Evolutionary conservation across 1,139 yeast genomes (phyloP).

Genomic region (Candida sojae): DNA sequence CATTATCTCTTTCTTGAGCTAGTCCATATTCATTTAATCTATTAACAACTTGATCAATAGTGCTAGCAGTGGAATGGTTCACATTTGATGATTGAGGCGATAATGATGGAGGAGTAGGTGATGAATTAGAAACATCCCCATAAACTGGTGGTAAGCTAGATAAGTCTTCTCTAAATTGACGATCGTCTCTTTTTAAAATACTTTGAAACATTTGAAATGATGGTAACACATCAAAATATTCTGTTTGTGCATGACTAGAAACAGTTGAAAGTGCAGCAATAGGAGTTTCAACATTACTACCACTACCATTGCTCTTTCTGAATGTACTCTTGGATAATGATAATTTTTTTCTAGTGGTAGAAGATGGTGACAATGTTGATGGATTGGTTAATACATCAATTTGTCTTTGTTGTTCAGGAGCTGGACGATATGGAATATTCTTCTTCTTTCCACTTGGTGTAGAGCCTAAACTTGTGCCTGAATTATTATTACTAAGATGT

Average conservation of each 20-base stretch:
- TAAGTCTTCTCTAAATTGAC: slow-evolving; percentile 42
- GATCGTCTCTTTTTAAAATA: slow-evolving; percentile 49
- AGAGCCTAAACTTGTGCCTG: neutral
- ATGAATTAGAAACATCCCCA: slow-evolving; percentile 34
- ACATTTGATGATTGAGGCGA: slow-evolving; percentile 13
- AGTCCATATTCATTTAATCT: slow-evolving; percentile 19
- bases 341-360: neutral
- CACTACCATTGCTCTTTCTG: neutral
- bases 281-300: slow-evolving; percentile 10
- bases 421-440: slow-evolving; percentile 36
- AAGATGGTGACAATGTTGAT: neutral
- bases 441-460: slow-evolving; percentile 7
- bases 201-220: slow-evolving; percentile 66
- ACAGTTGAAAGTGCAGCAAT: slow-evolving; percentile 24
- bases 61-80: neutral
- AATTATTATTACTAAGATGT: neutral
- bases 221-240: slow-evolving; percentile 57
- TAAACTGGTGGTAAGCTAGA: slow-evolving; percentile 42
- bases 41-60: slow-evolving; percentile 19
- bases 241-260: slow-evolving; percentile 38
- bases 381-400: slow-evolving; percentile 26
- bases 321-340: neutral
- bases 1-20: slow-evolving; percentile 15
- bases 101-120: slow-evolving; percentile 26
- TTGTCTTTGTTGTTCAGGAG: slow-evolving; percentile 36